A percentile compares a stretch with the other conserved stretches of the same genome.
Evolutionary conservation across 2,329 filamentous ascomycete species (phyloP).

Genomic region (Ambrosiella beaveri): DNA sequence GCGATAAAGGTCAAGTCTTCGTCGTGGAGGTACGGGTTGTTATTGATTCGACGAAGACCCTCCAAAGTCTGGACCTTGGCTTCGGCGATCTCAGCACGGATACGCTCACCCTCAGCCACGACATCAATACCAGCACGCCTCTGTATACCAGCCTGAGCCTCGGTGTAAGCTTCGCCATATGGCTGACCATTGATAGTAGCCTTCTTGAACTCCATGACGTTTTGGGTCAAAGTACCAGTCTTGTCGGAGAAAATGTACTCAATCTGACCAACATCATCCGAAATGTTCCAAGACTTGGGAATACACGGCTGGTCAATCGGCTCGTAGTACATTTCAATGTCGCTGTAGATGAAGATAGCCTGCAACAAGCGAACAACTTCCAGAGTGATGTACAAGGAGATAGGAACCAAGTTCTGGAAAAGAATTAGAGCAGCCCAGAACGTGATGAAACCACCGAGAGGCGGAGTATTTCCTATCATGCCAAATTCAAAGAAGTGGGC

Average conservation of each 20-base stretch:
- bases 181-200: slow-evolving; percentile 88
- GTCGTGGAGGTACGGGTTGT: slow-evolving; percentile 82
- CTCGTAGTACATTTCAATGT: slow-evolving; percentile 94
- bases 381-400: slow-evolving; percentile 91
- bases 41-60: slow-evolving; percentile 56
- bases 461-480: slow-evolving; percentile 56
- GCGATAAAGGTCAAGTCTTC: slow-evolving; percentile 85
- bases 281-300: slow-evolving; percentile 98
- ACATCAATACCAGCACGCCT: slow-evolving; percentile 76
- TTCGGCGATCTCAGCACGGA: slow-evolving; percentile 58
- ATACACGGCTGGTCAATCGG: slow-evolving; percentile 86
- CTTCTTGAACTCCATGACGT: slow-evolving; percentile 99
- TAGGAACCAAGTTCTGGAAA: slow-evolving; percentile 97
- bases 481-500: slow-evolving; percentile 71
- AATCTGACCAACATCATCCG: slow-evolving; percentile 91
- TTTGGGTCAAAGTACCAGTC: slow-evolving; percentile 92
- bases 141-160: slow-evolving; percentile 92
- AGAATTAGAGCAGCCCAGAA: slow-evolving; percentile 92
- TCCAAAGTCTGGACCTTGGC: slow-evolving; percentile 58
- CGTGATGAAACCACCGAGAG: slow-evolving; percentile 79
- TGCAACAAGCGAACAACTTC: slow-evolving; percentile 90
- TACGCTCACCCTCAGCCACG: slow-evolving; percentile 58
- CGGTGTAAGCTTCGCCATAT: slow-evolving; percentile 94
- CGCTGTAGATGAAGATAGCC: slow-evolving; percentile 94
- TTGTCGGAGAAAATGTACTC: slow-evolving; percentile 99